Evolutionary conservation across 31 red algal species (phyloP), one percentile per base, ranked within the genome.

Genomic region (Endocladia muricata): DNA sequence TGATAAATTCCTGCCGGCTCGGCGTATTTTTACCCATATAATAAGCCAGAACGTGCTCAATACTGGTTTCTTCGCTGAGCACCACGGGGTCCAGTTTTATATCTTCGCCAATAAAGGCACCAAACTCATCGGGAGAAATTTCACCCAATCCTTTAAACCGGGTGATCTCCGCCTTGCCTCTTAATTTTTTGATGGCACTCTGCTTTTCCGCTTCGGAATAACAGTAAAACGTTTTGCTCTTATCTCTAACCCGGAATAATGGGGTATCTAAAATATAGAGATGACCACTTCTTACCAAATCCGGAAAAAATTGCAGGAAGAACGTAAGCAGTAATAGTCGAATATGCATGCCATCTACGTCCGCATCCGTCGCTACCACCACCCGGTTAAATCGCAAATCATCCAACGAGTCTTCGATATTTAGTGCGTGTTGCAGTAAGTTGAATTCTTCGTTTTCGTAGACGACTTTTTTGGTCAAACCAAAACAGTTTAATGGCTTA

Each of bases 101-200:
- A 36, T 77, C 73, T 34, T 77, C 55, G 33, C 73, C 73, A 34
- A 77, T 77, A 64, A 77, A 77, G 17, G 61, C 37, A 17, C 32
- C 55, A 63, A 85, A 85, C 55, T 85, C 81, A 61, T 76, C 23
- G 9, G 81, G 81, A 28, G 76, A 78, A 61, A 85, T 85, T 51
- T 85, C 81, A 35, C 81, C 81, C 8, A 85, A 35, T 39, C 81
- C 81, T 57, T 85, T 85, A 66, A 85, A 85, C 28, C 81, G 81
- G 34, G 72, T 75, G 78, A 85, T 85, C 38, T 75, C 76, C 21
- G 58, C 41, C 51, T 85, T 85, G 31, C 55, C 72, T 38, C 61
- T 56, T 34, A 78, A 41, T 6, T 69, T 55, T 15, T 36, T 19
- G 29, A 78, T 26, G 37, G 58, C 81, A 26, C 56, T 44, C 23